phyloP scores from a whole-genome alignment of 2,329 filamentous ascomycete species.

The Nothopassalora personata region DNA sequence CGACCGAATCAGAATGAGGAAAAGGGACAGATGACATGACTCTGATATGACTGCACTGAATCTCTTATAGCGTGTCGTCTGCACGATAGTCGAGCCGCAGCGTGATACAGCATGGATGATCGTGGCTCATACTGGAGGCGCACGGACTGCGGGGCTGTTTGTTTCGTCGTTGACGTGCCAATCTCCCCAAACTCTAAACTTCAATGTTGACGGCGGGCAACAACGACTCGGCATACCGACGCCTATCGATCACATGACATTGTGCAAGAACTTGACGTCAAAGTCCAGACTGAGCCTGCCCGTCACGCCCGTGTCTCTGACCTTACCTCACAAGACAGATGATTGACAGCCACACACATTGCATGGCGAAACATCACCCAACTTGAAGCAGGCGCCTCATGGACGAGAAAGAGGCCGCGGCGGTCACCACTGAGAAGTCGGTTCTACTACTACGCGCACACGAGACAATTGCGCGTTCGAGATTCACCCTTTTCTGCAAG shows the following conservation, averaged over 20 bases:
- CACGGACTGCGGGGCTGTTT: neutral
- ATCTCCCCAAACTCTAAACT: neutral
- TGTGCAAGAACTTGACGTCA: neutral
- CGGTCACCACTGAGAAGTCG: constrained; percentile 10
- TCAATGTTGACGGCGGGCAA: neutral
- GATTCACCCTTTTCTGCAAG: constrained; percentile 17
- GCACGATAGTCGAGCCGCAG: neutral
- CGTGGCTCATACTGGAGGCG: neutral
- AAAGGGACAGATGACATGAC: neutral
- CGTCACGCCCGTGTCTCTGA: neutral
- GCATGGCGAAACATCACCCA: neutral
- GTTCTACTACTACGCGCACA: constrained; percentile 5
- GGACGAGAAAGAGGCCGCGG: constrained; percentile 15
- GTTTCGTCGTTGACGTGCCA: neutral
- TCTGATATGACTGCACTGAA: neutral
- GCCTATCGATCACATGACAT: neutral
- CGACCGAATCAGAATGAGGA: neutral
- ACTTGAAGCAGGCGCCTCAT: constrained; percentile 3
- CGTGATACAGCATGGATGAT: neutral
- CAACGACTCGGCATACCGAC: neutral
- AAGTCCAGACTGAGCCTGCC: neutral
- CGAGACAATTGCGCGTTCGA: constrained; percentile 3
- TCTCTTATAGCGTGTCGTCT: neutral
- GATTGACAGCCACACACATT: neutral
- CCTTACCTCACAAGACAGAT: neutral